A percentile compares a stretch with the other conserved stretches of the same genome.
Conservation (phyloP, 306 rosid species). For the Cucumis melo region DNA sequence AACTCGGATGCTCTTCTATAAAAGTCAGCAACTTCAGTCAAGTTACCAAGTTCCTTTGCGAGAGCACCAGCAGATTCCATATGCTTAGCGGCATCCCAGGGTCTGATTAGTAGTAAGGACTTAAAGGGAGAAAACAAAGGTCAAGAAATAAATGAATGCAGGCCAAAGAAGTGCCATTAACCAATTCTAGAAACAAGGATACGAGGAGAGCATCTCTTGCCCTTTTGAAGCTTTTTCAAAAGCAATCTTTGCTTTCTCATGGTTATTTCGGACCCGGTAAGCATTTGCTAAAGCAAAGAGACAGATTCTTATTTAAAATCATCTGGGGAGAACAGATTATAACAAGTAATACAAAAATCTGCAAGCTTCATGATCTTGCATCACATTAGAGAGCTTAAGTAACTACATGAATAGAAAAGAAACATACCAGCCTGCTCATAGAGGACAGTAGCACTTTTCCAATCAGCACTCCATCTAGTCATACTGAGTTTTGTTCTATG, state of each 20-base stretch:
- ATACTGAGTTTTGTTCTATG: constrained; percentile 72
- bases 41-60: constrained; percentile 70
- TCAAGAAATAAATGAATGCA: background rate
- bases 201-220: constrained; percentile 93
- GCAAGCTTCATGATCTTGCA: background rate
- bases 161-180: background rate
- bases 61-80: constrained; percentile 92
- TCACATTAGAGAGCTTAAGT: background rate
- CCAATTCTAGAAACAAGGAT: constrained; percentile 36
- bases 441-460: constrained; percentile 64
- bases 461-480: constrained; percentile 93
- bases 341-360: background rate
- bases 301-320: background rate
- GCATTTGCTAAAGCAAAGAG: constrained; percentile 54
- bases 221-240: constrained; percentile 91
- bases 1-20: constrained; percentile 77
- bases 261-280: constrained; percentile 52
- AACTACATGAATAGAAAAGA: background rate
- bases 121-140: background rate
- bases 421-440: constrained; percentile 86
- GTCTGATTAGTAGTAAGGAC: constrained; percentile 32
- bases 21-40: constrained; percentile 76
- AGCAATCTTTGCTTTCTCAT: constrained; percentile 77
- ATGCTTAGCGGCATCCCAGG: constrained; percentile 97
- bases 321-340: background rate